Evolutionary conservation across 306 rosid species (phyloP).

Genomic region (Prunus fruticosa): DNA sequence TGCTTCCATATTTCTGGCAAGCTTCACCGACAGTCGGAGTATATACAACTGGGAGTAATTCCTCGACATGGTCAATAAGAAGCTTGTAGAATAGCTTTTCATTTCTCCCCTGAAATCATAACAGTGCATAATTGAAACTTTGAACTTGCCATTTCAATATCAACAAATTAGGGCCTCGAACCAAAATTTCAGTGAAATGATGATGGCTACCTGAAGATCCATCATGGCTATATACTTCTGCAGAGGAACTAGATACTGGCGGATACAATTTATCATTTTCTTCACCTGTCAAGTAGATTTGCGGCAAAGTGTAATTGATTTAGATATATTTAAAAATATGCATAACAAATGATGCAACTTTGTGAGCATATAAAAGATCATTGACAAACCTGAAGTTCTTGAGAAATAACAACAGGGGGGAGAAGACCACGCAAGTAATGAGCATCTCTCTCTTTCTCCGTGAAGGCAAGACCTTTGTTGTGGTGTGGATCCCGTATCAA

Average conservation of each 20-base stretch:
- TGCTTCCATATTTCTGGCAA: conserved; percentile 95
- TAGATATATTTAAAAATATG: neutral
- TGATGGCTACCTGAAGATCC: conserved; percentile 83
- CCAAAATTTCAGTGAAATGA: conserved; percentile 3
- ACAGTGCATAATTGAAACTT: neutral
- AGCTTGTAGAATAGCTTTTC: conserved; percentile 82
- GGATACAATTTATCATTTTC: conserved; percentile 69
- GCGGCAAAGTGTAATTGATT: neutral
- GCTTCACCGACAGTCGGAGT: conserved; percentile 99
- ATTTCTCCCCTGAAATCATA: conserved; percentile 73
- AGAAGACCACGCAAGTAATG: conserved; percentile 94
- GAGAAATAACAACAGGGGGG: conserved; percentile 71
- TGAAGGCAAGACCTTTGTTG: conserved; percentile 93
- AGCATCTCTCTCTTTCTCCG: conserved; percentile 88
- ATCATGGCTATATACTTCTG: conserved; percentile 93
- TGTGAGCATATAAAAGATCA: conserved; percentile 6
- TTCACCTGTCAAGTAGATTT: conserved; percentile 54
- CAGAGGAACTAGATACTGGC: conserved; percentile 81
- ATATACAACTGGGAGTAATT: conserved; percentile 89
- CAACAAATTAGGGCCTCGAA: neutral
- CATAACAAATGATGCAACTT: neutral
- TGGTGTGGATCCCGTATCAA: conserved; percentile 89
- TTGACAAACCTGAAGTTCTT: conserved; percentile 72
- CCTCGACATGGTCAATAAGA: conserved; percentile 85
- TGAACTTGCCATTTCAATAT: neutral